These are phyloP conservation scores for Serendipita indica DNA, from an alignment of 768 basidiomycete species.

Conservation along the genomic window DNA sequence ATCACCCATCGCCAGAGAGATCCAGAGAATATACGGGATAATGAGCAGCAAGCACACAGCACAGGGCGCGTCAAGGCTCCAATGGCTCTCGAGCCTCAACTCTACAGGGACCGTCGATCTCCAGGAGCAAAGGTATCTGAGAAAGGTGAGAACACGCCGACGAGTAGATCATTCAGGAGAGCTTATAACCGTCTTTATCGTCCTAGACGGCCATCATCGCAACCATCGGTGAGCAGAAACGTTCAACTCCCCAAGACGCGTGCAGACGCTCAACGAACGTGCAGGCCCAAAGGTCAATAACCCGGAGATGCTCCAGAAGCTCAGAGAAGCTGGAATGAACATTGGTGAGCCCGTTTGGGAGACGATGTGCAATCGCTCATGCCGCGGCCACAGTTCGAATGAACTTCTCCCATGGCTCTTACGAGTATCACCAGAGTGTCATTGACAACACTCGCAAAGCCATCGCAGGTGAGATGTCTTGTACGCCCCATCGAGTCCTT, in stretches of 20 bases:
- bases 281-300: constrained; percentile 88
- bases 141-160: constrained; percentile 92
- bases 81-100: constrained; percentile 79
- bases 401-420: constrained; percentile 99
- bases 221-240: constrained; percentile 59
- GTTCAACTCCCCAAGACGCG: constrained; percentile 16
- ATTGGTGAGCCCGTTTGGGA: constrained; percentile 44
- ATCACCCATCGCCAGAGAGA: neutral
- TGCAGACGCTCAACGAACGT: constrained; percentile 1
- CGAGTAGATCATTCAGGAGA: too few species aligned
- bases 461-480: constrained; percentile 45
- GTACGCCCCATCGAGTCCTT: constrained; percentile 6
- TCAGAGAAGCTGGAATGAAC: constrained; percentile 89
- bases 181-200: constrained; percentile 6
- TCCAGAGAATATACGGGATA: neutral
- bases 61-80: constrained; percentile 41
- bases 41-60: neutral
- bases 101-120: constrained; percentile 55
- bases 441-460: constrained; percentile 92
- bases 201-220: constrained; percentile 93
- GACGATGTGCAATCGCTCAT: constrained; percentile 11
- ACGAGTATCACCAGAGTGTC: constrained; percentile 97
- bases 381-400: constrained; percentile 71
- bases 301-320: constrained; percentile 70
- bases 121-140: constrained; percentile 68